Base-by-base conservation (phyloP, 345 rosid species). In the Triadica sebifera region DNA sequence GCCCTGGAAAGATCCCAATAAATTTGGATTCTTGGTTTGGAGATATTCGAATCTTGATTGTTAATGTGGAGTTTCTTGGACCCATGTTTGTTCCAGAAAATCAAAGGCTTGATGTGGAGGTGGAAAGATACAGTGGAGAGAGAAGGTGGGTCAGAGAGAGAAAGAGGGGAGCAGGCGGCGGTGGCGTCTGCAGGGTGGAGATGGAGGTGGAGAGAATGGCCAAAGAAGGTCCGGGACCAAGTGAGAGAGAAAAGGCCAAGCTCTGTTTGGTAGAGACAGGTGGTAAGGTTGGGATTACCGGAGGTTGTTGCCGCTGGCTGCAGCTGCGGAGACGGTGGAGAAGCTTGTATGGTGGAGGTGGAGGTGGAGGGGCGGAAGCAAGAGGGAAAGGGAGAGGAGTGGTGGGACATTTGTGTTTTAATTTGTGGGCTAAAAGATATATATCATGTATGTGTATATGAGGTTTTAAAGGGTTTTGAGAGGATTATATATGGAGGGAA, bases 1-100 rank as follows among this genome's bases (percentile, higher is more conserved):
- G 94, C 97, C n/a, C 83, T 74, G 10, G 96, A 81, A 10, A 95
- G 83, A 74, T 95, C 97, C 98, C 98, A 95, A 19, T 82, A 88
- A 80, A 95, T 78, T 53, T 82, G 88, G 70, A 88, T 70, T 72
- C 70, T 76, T 0, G 87, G 78, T 0, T 76, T 17, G 20, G 79
- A 3, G 34, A 29, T 2, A 29, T 29, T 29, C 34, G 34, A 29
- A 29, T 29, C 34, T 29, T 29, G 34, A 22, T 61, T 65, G 13
- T 67, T 74, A 20, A 25, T 24, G 9, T 41, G 77, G 17, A 93
- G 80, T 58, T 71, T 84, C 70, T 83, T 91, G 80, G 89, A 87
- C 59, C 99, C 99, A 13, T 82, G 82, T 75, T 83, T 95, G 73
- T 82, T 89, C 98, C 99, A 95, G 71, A 95, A 95, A 62, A 86